Base-by-base conservation (phyloP, 2,329 filamentous ascomycete genomes). In the Talaromyces sp. region DNA sequence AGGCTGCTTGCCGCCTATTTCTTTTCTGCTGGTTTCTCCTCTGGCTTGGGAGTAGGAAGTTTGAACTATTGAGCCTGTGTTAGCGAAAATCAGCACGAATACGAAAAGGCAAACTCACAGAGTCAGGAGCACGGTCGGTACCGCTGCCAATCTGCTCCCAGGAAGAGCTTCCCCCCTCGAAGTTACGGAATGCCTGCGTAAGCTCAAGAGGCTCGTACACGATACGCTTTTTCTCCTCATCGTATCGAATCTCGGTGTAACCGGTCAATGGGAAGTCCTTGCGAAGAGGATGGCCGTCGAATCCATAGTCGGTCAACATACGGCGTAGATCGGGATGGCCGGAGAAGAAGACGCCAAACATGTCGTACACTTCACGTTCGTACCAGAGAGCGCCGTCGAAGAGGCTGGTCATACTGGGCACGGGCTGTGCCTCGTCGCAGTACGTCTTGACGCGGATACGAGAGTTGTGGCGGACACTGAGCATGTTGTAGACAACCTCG, bases 181-280 rank as follows among this genome's bases (percentile, higher is more conserved):
- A 99, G 83, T 99, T 98, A 73, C 95, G 89, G 88, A 96, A 99
- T 8, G 96, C 95, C 81, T 99, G 95, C 15, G 95, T 98, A 80
- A 99, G 86, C 84, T 99, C 95, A 59, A 99, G 85, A 47, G 96
- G 95, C 85, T 99, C 96, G 37, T 96, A 94, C 67, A 99, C 94
- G 76, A 99, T 97, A 68, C 95, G 88, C 88, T 99, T 99, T 91
- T 97, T 99, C 86, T 99, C 96, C 82, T 99, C 95, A 72, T 99
- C 95, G 77, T 96, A 99, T 75, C 95, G 87, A 71, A 99, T 90
- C 83, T 99, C 96, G 39, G 95, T 99, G 84, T 99, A 99, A 57
- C 95, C 95, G 2, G 95, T 97, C 78, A 99, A 82, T 25, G 95
- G 95, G 83, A 99, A 99, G 78, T 99, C 95, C 84, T 99, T 99